A percentile compares a stretch with the other conserved stretches of the same genome.
Conservation (phyloP, 768 basidiomycete species). For the Boletales sp. region DNA sequence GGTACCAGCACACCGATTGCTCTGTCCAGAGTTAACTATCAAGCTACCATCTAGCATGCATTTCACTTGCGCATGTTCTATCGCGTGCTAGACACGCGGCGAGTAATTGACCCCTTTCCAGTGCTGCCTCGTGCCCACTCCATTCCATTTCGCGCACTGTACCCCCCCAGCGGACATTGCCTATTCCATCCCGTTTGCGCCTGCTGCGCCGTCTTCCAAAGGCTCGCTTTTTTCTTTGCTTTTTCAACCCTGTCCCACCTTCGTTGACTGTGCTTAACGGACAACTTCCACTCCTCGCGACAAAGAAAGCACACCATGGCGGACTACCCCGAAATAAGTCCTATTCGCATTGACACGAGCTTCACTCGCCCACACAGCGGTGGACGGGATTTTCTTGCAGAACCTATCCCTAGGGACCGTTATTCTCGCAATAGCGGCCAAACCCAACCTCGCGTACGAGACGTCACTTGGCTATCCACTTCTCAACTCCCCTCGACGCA, state of each 20-base stretch:
- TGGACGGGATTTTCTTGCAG: conserved; percentile 25
- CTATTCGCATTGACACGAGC: conserved; percentile 30
- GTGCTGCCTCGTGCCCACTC: conserved; percentile 29
- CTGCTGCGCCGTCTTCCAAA: conserved; percentile 19
- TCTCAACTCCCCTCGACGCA: conserved; percentile 24
- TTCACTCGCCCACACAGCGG: conserved; percentile 26
- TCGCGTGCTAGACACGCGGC: conserved; percentile 18
- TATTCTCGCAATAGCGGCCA: conserved; percentile 30
- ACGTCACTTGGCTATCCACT: conserved; percentile 31
- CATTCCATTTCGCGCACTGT: conserved; percentile 16
- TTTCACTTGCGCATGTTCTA: background rate
- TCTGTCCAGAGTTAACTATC: background rate
- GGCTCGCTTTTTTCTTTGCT: background rate
- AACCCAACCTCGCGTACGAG: conserved; percentile 22
- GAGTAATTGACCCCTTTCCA: conserved; percentile 22
- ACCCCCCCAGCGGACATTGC: conserved; percentile 11
- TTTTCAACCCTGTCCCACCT: background rate
- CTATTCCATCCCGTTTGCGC: conserved; percentile 22
- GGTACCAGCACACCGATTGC: background rate
- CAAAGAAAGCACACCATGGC: conserved; percentile 16
- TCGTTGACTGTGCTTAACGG: background rate
- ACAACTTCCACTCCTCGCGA: background rate
- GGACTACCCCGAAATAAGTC: conserved; percentile 20
- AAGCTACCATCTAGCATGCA: background rate
- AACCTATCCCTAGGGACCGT: conserved; percentile 22